phyloP scores from a whole-genome alignment of 257 asterid species.

The Catharanthus roseus region DNA sequence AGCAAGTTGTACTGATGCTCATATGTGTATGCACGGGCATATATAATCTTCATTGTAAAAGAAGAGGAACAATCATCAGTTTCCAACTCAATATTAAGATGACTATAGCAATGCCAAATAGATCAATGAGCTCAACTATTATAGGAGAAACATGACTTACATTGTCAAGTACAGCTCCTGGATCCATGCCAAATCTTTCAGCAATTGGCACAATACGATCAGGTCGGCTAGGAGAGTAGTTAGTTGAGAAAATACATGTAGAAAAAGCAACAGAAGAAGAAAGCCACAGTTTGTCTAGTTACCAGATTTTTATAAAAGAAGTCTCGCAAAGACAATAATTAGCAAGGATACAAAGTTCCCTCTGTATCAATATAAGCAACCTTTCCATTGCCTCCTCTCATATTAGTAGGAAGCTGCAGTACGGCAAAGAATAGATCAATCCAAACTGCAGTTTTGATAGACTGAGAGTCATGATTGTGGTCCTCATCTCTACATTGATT shows the following conservation, averaged over 20 bases:
- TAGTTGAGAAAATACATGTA: slow-evolving; percentile 30
- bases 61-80: slow-evolving; percentile 4
- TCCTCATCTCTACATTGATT: not conserved
- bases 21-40: slow-evolving; percentile 98
- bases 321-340: slow-evolving; percentile 1
- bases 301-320: not conserved
- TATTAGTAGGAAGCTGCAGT: slow-evolving; percentile 81
- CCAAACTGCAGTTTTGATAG: not conserved
- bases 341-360: slow-evolving; percentile 93
- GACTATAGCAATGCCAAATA: not conserved
- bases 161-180: slow-evolving; percentile 98
- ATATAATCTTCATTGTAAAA: slow-evolving; percentile 52
- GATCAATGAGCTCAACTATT: not conserved
- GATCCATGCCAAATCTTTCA: slow-evolving; percentile 98
- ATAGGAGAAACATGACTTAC: slow-evolving; percentile 34
- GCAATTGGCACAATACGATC: slow-evolving; percentile 94
- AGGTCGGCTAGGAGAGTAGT: slow-evolving; percentile 68
- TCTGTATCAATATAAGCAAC: slow-evolving; percentile 97
- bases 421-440: slow-evolving; percentile 7
- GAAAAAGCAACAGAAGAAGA: not conserved
- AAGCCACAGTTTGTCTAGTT: not conserved
- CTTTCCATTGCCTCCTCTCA: slow-evolving; percentile 98
- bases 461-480: not conserved
- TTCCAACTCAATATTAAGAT: not conserved
- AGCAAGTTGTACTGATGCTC: slow-evolving; percentile 98